These are phyloP conservation scores for Podosphaera fusca DNA, from an alignment of 2,329 filamentous ascomycete species.

Conservation along the genomic window DNA sequence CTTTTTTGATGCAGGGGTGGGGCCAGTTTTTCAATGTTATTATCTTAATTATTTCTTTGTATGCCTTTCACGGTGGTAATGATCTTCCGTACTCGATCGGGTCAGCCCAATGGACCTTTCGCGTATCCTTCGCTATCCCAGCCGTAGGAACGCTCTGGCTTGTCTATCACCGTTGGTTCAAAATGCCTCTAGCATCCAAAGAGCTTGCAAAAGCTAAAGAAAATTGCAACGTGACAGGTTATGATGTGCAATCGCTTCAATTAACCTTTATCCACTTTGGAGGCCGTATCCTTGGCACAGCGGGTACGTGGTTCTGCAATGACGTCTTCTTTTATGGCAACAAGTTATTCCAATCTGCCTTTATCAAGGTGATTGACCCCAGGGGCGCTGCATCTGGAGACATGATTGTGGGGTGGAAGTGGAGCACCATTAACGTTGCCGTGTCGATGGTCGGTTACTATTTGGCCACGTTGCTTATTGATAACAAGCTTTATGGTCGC, in stretches of 20 bases:
- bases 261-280: constrained; percentile 67
- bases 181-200: constrained; percentile 75
- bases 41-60: constrained; percentile 61
- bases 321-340: constrained; percentile 99
- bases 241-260: constrained; percentile 65
- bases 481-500: constrained; percentile 57
- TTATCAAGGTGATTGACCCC: constrained; percentile 61
- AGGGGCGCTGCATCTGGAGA: constrained; percentile 28
- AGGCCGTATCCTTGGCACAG: constrained; percentile 64
- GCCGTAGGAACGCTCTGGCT: constrained; percentile 84
- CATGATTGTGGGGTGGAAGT: constrained; percentile 72
- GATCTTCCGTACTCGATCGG: constrained; percentile 50
- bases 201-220: constrained; percentile 66
- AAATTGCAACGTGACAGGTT: constrained; percentile 70
- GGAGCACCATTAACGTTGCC: constrained; percentile 77
- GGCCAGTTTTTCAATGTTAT: constrained; percentile 90
- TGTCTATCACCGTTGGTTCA: constrained; percentile 85
- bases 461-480: constrained; percentile 31
- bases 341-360: constrained; percentile 87
- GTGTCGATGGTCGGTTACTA: constrained; percentile 82
- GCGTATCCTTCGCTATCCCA: constrained; percentile 76
- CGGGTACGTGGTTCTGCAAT: constrained; percentile 83
- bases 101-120: constrained; percentile 77
- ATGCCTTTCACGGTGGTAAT: constrained; percentile 58
- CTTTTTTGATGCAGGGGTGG: constrained; percentile 97